Conservation (phyloP, 2,329 filamentous ascomycete genomes). For the Fusarium solani-melongenae region DNA sequence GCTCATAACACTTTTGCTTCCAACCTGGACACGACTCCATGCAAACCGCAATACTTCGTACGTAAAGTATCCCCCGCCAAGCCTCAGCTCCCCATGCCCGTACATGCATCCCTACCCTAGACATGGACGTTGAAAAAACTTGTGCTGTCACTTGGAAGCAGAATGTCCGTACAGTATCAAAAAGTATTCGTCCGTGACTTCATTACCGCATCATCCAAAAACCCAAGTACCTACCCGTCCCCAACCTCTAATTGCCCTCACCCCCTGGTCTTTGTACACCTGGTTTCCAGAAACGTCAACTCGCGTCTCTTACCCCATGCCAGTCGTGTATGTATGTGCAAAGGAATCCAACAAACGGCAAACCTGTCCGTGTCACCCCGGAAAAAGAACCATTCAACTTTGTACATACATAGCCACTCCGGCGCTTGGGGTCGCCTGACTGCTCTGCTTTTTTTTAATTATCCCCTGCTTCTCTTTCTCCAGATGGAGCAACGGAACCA, state of each 20-base stretch:
- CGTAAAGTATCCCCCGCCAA: slow-evolving; percentile 8
- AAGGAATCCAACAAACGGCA: background rate
- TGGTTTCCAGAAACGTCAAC: slow-evolving; percentile 1
- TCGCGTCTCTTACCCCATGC: background rate
- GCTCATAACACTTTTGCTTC: background rate
- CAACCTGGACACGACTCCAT: background rate
- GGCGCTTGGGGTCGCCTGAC: background rate
- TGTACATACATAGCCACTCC: background rate
- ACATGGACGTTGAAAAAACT: background rate
- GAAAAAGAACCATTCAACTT: background rate
- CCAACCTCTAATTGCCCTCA: background rate
- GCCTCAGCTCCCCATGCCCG: background rate
- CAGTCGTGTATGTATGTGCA: background rate
- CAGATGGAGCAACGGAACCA: background rate
- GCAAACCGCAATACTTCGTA: slow-evolving; percentile 10
- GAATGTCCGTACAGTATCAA: background rate
- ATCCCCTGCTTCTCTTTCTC: background rate
- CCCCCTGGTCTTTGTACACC: background rate
- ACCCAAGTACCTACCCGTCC: background rate
- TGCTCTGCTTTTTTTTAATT: background rate
- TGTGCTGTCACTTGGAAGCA: background rate
- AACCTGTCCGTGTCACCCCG: background rate
- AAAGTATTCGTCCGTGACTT: slow-evolving; percentile 24
- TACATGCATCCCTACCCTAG: slow-evolving; percentile 4
- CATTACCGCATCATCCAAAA: slow-evolving; percentile 25